These are phyloP conservation scores for Microthlaspi erraticum DNA, from an alignment of 345 rosid species.

Conservation along the genomic window DNA sequence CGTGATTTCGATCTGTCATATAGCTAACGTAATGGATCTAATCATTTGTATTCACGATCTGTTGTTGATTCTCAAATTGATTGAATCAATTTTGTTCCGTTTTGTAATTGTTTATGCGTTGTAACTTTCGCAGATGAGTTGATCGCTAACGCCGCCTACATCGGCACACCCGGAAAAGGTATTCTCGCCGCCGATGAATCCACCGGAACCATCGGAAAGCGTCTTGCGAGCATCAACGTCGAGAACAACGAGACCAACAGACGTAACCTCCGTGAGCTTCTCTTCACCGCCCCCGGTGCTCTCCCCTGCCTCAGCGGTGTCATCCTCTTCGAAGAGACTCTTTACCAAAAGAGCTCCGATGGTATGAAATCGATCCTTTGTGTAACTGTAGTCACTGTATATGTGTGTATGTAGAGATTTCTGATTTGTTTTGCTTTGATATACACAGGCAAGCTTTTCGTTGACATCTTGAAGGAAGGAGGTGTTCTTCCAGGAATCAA, in stretches of 20 bases:
- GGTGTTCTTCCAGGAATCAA: constrained; percentile 97
- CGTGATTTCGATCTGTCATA: not conserved
- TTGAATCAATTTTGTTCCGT: not conserved
- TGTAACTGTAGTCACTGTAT: not conserved
- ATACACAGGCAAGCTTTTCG: constrained; percentile 77
- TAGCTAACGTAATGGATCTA: not conserved
- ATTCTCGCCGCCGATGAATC: constrained; percentile 99
- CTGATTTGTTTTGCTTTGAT: not conserved
- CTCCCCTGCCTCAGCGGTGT: constrained; percentile 82
- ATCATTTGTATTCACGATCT: constrained; percentile 20
- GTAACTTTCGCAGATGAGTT: constrained; percentile 65
- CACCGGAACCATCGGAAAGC: constrained; percentile 97
- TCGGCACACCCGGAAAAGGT: constrained; percentile 99
- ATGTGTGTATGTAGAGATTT: not conserved
- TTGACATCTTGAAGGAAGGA: constrained; percentile 79
- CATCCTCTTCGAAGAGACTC: constrained; percentile 86
- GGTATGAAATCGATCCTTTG: constrained; percentile 45
- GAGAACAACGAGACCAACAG: constrained; percentile 89
- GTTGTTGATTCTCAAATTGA: not conserved
- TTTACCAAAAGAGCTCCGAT: constrained; percentile 77
- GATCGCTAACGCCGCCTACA: constrained; percentile 82
- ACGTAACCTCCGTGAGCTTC: constrained; percentile 88
- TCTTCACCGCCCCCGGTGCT: constrained; percentile 87
- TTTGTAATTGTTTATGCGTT: not conserved
- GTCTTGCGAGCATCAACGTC: constrained; percentile 88